Conservation (phyloP, 1,284 basidiomycete species). For the Trametes sp. region DNA sequence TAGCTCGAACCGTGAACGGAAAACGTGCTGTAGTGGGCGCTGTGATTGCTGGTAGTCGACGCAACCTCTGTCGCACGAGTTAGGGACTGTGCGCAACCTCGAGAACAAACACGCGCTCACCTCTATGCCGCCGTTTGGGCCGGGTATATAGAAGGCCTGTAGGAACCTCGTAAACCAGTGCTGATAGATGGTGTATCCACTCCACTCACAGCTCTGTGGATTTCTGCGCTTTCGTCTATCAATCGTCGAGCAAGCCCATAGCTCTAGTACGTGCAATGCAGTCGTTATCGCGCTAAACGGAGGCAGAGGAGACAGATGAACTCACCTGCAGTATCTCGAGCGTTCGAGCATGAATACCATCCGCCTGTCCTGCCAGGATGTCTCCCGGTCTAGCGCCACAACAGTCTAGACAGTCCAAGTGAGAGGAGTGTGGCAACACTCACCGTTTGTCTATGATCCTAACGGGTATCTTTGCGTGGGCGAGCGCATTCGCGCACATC, state of each 20-base stretch:
- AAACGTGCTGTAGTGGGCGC: conserved; percentile 58
- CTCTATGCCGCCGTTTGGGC: conserved; percentile 66
- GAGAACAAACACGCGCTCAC: conserved; percentile 40
- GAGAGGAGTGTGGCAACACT: conserved; percentile 11
- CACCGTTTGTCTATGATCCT: conserved; percentile 74
- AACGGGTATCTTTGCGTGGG: conserved; percentile 64
- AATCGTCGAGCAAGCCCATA: conserved; percentile 75
- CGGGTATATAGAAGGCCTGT: conserved; percentile 79
- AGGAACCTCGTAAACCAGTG: no score
- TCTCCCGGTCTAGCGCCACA: conserved; percentile 54
- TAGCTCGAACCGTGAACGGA: conserved; percentile 62
- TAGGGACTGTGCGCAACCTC: no score
- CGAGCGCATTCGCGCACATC: conserved; percentile 71
- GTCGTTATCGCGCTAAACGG: background rate
- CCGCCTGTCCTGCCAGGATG: conserved; percentile 76
- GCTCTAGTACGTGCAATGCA: conserved; percentile 52
- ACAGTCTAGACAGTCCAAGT: background rate
- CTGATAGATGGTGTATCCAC: background rate
- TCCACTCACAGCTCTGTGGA: conserved; percentile 66
- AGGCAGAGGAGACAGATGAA: background rate
- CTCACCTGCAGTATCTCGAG: conserved; percentile 78
- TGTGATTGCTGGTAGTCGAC: conserved; percentile 63
- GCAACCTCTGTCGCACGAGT: conserved; percentile 55
- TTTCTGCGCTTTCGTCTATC: conserved; percentile 67
- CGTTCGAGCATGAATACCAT: conserved; percentile 81